Evolutionary conservation across 2,329 filamentous ascomycete genomes (phyloP).

Genomic region (Scedosporium aurantiacum): DNA sequence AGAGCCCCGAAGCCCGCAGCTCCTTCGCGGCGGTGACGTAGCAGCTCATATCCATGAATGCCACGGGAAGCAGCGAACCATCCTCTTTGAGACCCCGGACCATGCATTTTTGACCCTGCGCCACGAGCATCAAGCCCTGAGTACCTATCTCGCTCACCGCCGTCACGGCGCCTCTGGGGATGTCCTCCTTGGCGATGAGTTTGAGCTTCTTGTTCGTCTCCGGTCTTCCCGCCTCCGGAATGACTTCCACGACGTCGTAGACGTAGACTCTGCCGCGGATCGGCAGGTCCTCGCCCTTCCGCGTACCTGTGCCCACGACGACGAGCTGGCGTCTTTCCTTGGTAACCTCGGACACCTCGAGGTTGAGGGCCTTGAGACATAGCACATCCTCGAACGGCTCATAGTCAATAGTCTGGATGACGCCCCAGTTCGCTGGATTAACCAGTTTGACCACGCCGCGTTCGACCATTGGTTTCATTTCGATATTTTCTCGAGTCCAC

Average conservation of each 20-base stretch:
- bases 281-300: conserved; percentile 83
- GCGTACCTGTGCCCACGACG: conserved; percentile 72
- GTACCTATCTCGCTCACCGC: conserved; percentile 74
- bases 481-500: conserved; percentile 61
- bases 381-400: conserved; percentile 68
- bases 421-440: conserved; percentile 63
- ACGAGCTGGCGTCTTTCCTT: conserved; percentile 77
- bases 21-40: conserved; percentile 82
- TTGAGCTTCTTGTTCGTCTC: conserved; percentile 82
- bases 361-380: conserved; percentile 69
- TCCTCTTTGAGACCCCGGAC: conserved; percentile 93
- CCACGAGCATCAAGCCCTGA: conserved; percentile 78
- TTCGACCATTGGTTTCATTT: conserved; percentile 54
- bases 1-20: conserved; percentile 72
- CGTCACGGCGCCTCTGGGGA: conserved; percentile 83
- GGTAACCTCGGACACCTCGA: conserved; percentile 85
- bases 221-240: conserved; percentile 73
- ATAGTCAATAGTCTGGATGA: conserved; percentile 66
- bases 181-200: conserved; percentile 77
- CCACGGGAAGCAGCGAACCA: conserved; percentile 80
- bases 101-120: conserved; percentile 96
- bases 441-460: conserved; percentile 68
- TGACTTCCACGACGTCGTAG: conserved; percentile 83
- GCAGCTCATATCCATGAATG: conserved; percentile 95
- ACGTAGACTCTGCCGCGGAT: conserved; percentile 79